Conservation (phyloP, 352 stramenopile genomes). For the Thraustochytrium striatum region DNA sequence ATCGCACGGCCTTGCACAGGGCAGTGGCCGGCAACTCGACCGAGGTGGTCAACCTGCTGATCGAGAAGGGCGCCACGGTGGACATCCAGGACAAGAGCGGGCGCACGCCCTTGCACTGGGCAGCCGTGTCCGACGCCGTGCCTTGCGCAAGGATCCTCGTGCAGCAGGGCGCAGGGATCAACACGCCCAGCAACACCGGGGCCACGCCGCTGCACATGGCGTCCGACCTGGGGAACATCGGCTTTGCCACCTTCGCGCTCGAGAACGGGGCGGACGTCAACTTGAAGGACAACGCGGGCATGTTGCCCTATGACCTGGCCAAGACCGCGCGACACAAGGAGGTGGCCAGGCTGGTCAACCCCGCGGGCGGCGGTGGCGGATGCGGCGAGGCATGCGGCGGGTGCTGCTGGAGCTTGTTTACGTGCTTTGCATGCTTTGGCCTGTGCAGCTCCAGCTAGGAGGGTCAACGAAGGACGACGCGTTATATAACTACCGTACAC, state of each 20-base stretch:
- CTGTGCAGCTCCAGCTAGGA: background rate
- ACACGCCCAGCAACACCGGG: constrained; percentile 26
- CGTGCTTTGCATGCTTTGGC: background rate
- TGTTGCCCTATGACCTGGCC: constrained; percentile 37
- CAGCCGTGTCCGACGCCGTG: constrained; percentile 18
- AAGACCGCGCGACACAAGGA: constrained; percentile 20
- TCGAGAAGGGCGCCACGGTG: constrained; percentile 27
- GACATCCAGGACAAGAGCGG: constrained; percentile 44
- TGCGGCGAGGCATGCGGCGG: no score
- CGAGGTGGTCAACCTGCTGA: constrained; percentile 26
- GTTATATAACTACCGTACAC: no score
- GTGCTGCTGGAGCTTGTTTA: background rate
- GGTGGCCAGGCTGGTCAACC: constrained; percentile 36
- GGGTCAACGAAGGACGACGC: no score
- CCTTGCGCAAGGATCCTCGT: background rate
- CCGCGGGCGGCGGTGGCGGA: background rate
- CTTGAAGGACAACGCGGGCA: constrained; percentile 20
- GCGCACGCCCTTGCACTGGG: constrained; percentile 46
- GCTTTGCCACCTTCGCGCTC: constrained; percentile 37
- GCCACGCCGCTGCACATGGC: constrained; percentile 44
- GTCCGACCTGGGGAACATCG: constrained; percentile 16
- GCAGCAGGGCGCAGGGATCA: background rate
- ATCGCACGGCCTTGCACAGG: constrained; percentile 40
- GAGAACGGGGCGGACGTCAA: background rate
- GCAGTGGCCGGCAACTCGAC: constrained; percentile 1